Evolutionary conservation across 345 rosid species (phyloP), one percentile per base, ranked within the genome.

Genomic region (Conringia planisiliqua): DNA sequence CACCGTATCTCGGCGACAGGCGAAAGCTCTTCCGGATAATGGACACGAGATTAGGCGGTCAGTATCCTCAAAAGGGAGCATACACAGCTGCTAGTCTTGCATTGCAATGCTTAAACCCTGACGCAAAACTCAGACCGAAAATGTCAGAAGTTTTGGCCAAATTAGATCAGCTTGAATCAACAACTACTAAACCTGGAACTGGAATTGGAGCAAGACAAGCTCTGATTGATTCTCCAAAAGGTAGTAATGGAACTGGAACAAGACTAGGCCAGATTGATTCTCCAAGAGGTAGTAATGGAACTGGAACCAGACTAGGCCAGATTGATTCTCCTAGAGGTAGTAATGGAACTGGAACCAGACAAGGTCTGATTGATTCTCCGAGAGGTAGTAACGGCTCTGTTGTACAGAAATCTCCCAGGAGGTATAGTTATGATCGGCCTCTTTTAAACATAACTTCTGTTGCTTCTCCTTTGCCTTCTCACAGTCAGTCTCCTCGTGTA

Each of bases 1-100:
- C 80, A 75, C 99, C 97, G 0, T 90, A 95, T 76, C 83, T 95
- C 36, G 83, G 92, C 5, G 99, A 95, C 83, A 92, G 83, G 73
- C 78, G 97, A 58, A 95, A 87, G 78, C 81, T 95, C 32, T 95
- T 90, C 75, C 72, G 99, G 22, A 86, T 95, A 48, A 95, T 95
- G 99, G 99, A 95, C 85, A 95, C 97, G 9, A 92, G 83, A 66
- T 65, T 95, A 84, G 99, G 91, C 7, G 99, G 97, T 11, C 99
- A 95, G 66, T 95, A 95, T 76, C 92, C 97, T 58, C 96, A 90
- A 83, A 95, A 92, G 82, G 89, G 82, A 62, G 96, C 99, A 46
- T 73, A 65, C 55, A 84, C 82, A 62, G 96, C 97, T 48, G 97
- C 99, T 9, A 82, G 57, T 72, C 86, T 95, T 35, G 99, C 99